Conservation (phyloP, 2,329 filamentous ascomycete genomes). For the Penicillium sp. region DNA sequence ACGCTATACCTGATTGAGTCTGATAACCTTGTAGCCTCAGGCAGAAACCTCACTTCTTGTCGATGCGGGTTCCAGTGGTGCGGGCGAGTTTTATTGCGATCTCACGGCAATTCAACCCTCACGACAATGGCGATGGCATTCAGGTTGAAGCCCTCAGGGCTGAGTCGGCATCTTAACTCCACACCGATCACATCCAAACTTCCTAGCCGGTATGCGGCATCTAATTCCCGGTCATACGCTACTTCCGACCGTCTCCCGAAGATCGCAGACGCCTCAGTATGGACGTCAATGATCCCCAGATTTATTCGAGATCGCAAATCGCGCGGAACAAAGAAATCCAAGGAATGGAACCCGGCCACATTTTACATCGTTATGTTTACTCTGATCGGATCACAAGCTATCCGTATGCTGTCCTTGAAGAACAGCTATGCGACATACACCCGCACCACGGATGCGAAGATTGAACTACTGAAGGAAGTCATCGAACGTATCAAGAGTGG, state of each 20-base stretch:
- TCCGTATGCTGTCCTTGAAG: constrained; percentile 82
- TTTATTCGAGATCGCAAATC: constrained; percentile 41
- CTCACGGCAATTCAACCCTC: not conserved
- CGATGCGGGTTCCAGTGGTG: not conserved
- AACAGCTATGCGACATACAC: constrained; percentile 72
- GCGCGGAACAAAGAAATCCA: constrained; percentile 46
- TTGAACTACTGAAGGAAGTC: constrained; percentile 70
- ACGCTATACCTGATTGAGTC: constrained; percentile 18
- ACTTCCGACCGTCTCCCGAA: constrained; percentile 34
- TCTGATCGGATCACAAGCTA: constrained; percentile 91
- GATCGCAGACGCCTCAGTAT: constrained; percentile 62
- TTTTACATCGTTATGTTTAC: constrained; percentile 81
- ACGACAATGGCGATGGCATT: constrained; percentile 19
- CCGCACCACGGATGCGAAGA: constrained; percentile 75
- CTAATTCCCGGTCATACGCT: constrained; percentile 15
- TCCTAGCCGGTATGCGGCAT: constrained; percentile 4
- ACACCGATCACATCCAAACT: constrained; percentile 1
- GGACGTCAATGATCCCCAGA: constrained; percentile 69
- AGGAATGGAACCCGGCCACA: constrained; percentile 76
- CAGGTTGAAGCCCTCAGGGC: constrained; percentile 15
- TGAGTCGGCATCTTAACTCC: constrained; percentile 5
- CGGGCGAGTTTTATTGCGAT: constrained; percentile 2
- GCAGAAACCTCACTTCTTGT: constrained; percentile 6
- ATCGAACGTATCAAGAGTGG: constrained; percentile 49
- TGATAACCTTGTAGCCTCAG: constrained; percentile 15